Base-by-base conservation (phyloP, 2,329 filamentous ascomycete species). In the Emergomyces africanus region DNA sequence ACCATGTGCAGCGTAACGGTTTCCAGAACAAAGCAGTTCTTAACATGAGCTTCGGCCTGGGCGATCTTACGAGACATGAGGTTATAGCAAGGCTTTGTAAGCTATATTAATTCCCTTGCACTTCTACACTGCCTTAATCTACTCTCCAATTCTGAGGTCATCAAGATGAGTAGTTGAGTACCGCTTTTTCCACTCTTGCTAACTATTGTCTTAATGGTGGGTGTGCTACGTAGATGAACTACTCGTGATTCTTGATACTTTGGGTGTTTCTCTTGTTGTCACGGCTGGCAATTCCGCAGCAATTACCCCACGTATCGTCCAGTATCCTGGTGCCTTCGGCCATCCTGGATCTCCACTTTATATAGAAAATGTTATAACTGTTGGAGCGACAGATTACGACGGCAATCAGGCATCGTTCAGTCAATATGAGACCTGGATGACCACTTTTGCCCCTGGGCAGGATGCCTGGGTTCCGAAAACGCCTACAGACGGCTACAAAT, bases 1-100 rank as follows among this genome's bases (percentile, higher is more conserved):
- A 12, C 25, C n/a, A 28, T 10, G 20, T 55, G 3, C 3, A 10
- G 30, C 15, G 8, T 15, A 41, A 37, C 5, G 5, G 37, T 23
- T 20, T 18, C 37, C n/a, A 44, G 4, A 1, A 20, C n/a, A 55
- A 55, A 20, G 53, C 53, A 30, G 18, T n/a, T 14, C 15, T 55
- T 41, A 55, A 55, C 53, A 55, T 55, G 37, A 55, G 53, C 25
- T 42, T 55, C n/a, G n/a, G 2, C 3, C 23, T 42, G 20, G 1
- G 0, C 3, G 0, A 4, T n/a, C 20, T 0, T 3, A 1, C n/a
- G 42, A 46, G 42, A 46, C 1, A 0, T 3, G n/a, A 2, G n/a
- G 12, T 3, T 46, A 2, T 46, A 12, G 10, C 6, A 10, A 20
- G n/a, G 23, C 1, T 20, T 12, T 10, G 41, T n/a, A 30, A 12